Evolutionary conservation across 2,329 filamentous ascomycete genomes (phyloP), one percentile per base, ranked within the genome.

Genomic region (Hypomyces perniciosus): DNA sequence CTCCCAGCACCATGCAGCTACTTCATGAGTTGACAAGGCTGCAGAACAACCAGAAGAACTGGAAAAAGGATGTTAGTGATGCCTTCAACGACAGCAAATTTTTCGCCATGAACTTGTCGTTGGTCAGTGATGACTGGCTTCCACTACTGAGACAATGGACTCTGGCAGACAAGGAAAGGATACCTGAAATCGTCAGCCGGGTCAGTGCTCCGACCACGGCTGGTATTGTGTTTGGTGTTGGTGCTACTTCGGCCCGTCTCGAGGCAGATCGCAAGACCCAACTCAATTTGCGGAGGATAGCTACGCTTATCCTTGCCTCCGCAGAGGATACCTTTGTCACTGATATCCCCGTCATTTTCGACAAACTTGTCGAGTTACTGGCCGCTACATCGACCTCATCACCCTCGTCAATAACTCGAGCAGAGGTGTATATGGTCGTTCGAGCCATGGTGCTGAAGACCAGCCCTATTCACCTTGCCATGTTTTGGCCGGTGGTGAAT

Each of bases 141-240:
- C 84, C 86, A 0, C 76, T 97, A 10, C 70, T 99, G 26, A 84
- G 83, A 37, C 90, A 96, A 65, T 96, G 91, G 88, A 79, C 83
- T 4, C 72, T 91, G 10, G 81, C 81, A 12, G 93, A 99, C 67
- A 96, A 95, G 69, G 91, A 96, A 50, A 83, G 88, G 43, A 79
- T 99, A 70, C 75, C 84, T 0, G 93, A 99, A 55, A 74, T 96
- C 4, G 70, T 97, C 7, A 76, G 80, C 35, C 85, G 90, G 20
- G 80, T 99, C 55, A 84, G 84, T 5, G 81, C 91, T 4, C 93
- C 93, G 5, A 90, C 91, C 1, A 92, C 91, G 10, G 93, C 95
- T 0, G 93, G 93, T 7, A 95, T 99, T 59, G 92, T 99, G 65
- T 99, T 99, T 62, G 93, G 93, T n/a, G 93, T 99, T 1, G 95